Percentiles rank a stretch among this genome's conserved stretches.
These are phyloP conservation scores for Trichophyton benhamiae DNA, from an alignment of 2,329 filamentous ascomycete genomes.

Conservation along the genomic window DNA sequence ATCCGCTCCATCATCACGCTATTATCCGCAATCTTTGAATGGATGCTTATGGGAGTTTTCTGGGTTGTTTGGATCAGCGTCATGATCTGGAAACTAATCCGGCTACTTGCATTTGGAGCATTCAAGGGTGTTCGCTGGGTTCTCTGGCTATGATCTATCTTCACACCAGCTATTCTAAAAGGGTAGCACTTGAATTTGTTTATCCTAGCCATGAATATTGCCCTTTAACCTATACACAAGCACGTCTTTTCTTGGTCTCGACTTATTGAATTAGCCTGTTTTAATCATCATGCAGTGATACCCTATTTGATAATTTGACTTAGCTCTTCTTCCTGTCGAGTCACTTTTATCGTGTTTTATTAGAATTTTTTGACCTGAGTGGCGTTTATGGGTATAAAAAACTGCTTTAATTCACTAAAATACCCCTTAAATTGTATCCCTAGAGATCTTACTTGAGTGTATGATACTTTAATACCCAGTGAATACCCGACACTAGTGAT, in stretches of 20 bases:
- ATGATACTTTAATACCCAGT: neutral
- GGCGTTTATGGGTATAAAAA: neutral
- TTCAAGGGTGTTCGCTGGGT: slow-evolving; percentile 61
- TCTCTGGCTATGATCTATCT: slow-evolving; percentile 56
- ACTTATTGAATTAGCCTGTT: neutral
- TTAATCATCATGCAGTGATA: neutral
- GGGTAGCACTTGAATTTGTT: neutral
- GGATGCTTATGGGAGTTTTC: slow-evolving; percentile 76
- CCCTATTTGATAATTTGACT: neutral
- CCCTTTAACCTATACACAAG: too few species aligned
- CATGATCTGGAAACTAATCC: slow-evolving; percentile 55
- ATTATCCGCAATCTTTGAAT: slow-evolving; percentile 75
- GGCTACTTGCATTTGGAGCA: slow-evolving; percentile 50
- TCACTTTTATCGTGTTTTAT: neutral
- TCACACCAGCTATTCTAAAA: neutral
- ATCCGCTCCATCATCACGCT: slow-evolving; percentile 63
- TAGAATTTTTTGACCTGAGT: neutral
- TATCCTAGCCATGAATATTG: too few species aligned
- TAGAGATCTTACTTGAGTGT: neutral
- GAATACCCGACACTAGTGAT: neutral
- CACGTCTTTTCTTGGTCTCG: neutral
- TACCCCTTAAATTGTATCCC: neutral
- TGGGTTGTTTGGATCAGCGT: slow-evolving; percentile 92
- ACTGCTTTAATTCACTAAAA: neutral
- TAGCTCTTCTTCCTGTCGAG: neutral